A percentile compares a stretch with the other conserved stretches of the same genome.
These are phyloP conservation scores for Venturiaceae sp. DNA, from an alignment of 2,329 filamentous ascomycete species.

Conservation along the genomic window DNA sequence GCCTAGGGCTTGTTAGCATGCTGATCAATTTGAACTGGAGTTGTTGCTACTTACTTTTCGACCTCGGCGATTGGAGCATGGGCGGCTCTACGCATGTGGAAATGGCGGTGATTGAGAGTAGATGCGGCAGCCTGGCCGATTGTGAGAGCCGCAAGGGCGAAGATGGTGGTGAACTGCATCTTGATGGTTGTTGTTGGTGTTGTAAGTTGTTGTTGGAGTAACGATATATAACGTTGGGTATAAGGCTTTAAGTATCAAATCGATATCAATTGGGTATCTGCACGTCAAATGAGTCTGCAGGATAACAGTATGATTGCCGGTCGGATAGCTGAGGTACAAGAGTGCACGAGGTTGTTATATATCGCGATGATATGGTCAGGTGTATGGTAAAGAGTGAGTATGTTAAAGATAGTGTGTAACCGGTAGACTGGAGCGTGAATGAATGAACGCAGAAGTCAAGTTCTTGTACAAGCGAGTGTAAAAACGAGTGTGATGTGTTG, in stretches of 20 bases:
- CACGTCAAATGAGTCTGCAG: not conserved
- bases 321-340: not conserved
- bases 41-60: constrained; percentile 1
- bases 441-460: constrained; percentile 4
- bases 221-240: not conserved
- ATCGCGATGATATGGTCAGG: not conserved
- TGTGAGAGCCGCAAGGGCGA: constrained; percentile 6
- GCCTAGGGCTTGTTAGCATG: not conserved
- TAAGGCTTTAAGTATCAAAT: not conserved
- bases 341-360: not conserved
- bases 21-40: not conserved
- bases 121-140: constrained; percentile 7
- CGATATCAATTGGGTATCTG: not conserved
- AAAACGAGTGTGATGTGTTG: not conserved
- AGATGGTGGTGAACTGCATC: constrained; percentile 6
- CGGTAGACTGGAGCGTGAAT: not conserved
- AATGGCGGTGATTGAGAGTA: constrained; percentile 5
- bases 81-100: constrained; percentile 6
- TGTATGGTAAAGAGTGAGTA: not conserved
- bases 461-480: not conserved
- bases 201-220: not conserved
- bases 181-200: not conserved
- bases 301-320: not conserved
- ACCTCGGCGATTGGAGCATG: not conserved
- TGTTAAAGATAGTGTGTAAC: not conserved